A percentile compares a stretch with the other conserved stretches of the same genome.
phyloP scores from a whole-genome alignment of 192 early-diverging fungal genomes.

The Funneliformis mosseae region DNA sequence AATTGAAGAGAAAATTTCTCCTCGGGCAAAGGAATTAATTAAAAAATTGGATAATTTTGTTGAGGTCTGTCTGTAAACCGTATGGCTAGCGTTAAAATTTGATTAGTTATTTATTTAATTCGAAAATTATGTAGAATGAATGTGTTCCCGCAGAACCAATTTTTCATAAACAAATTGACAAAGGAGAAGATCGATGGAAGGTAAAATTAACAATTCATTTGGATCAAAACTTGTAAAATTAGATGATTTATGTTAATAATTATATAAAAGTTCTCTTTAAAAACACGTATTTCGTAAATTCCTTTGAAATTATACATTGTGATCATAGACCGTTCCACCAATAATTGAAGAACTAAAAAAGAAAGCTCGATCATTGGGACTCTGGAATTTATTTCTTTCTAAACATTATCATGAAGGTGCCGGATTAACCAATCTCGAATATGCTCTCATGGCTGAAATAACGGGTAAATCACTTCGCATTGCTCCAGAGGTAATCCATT shows the following conservation, averaged over 20 bases:
- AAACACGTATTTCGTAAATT: neutral
- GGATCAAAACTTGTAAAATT: neutral
- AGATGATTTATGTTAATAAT: neutral
- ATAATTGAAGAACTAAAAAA: constrained; percentile 89
- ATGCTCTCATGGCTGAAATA: constrained; percentile 88
- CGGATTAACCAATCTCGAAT: constrained; percentile 93
- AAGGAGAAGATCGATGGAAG: constrained; percentile 82
- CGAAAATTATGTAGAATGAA: constrained; percentile 60
- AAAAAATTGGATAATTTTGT: constrained; percentile 61
- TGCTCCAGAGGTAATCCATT: constrained; percentile 73
- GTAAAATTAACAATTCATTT: constrained; percentile 40
- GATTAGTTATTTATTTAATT: neutral
- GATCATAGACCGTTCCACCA: constrained; percentile 67
- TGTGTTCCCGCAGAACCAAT: constrained; percentile 92
- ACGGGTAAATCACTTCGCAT: constrained; percentile 79
- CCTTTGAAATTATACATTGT: neutral
- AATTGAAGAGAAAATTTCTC: constrained; percentile 48
- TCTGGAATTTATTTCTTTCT: constrained; percentile 96
- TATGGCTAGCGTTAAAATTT: neutral
- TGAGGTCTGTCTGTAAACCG: constrained; percentile 52
- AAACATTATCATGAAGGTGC: constrained; percentile 80
- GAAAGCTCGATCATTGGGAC: constrained; percentile 81
- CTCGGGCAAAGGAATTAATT: constrained; percentile 57
- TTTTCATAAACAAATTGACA: constrained; percentile 72
- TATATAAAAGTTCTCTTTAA: no score